Percentiles rank a stretch among this genome's conserved stretches.
These are phyloP conservation scores for Lipomyces sp. DNA, from an alignment of 805 yeast species.

Conservation along the genomic window DNA sequence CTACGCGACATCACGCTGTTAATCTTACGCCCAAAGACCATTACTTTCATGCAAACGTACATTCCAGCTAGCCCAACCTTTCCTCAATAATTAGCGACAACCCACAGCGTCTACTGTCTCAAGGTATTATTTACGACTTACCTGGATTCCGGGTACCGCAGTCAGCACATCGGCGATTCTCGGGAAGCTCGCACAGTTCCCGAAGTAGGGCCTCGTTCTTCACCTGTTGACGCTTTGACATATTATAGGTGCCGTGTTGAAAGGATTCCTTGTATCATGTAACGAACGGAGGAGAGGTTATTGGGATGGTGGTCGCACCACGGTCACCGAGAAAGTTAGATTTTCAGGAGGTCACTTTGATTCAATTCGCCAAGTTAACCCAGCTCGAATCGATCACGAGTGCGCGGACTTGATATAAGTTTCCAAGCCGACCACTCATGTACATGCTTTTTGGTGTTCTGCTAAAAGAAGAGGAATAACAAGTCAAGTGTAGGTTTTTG, in stretches of 20 bases:
- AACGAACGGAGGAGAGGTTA: too few species aligned
- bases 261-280: neutral
- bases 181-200: slow-evolving; percentile 61
- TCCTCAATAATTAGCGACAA: neutral
- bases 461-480: too few species aligned
- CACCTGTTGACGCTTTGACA: slow-evolving; percentile 52
- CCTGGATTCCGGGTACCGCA: slow-evolving; percentile 73
- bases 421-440: too few species aligned
- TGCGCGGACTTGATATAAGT: too few species aligned
- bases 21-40: neutral
- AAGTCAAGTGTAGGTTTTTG: too few species aligned
- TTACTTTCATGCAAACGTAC: slow-evolving; percentile 27
- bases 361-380: too few species aligned
- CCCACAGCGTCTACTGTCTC: neutral
- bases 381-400: too few species aligned
- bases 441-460: too few species aligned
- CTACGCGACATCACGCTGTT: slow-evolving; percentile 20
- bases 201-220: slow-evolving; percentile 58
- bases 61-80: slow-evolving; percentile 46
- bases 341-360: too few species aligned
- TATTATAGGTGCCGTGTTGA: slow-evolving; percentile 15
- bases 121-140: neutral
- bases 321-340: too few species aligned
- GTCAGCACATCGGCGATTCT: slow-evolving; percentile 80
- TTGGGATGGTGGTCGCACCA: too few species aligned